Evolutionary conservation across 495 filamentous ascomycete species (phyloP).

Genomic region (Hypoxylon intermedium): DNA sequence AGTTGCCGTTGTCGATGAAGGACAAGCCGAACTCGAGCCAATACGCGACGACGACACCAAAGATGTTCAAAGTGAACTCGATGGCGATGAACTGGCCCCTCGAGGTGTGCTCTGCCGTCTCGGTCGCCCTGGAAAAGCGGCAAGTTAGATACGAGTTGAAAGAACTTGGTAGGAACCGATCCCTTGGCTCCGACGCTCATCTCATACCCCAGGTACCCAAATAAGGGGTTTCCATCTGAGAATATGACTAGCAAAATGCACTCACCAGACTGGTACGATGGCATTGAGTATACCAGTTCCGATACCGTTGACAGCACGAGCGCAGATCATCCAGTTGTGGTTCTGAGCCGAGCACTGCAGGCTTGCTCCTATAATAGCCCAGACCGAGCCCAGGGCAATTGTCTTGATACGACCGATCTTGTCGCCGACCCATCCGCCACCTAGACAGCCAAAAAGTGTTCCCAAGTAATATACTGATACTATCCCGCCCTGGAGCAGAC

Average conservation of each 20-base stretch:
- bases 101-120: slow-evolving; percentile 71
- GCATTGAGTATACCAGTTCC: slow-evolving; percentile 78
- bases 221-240: too few species aligned
- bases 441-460: slow-evolving; percentile 64
- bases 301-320: slow-evolving; percentile 69
- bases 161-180: neutral
- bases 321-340: slow-evolving; percentile 74
- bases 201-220: too few species aligned
- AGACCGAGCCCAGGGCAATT: slow-evolving; percentile 62
- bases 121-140: slow-evolving; percentile 56
- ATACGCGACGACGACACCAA: slow-evolving; percentile 75
- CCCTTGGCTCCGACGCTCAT: too few species aligned
- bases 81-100: slow-evolving; percentile 75
- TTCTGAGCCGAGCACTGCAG: slow-evolving; percentile 70
- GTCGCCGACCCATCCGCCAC: slow-evolving; percentile 69
- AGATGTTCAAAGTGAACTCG: slow-evolving; percentile 77
- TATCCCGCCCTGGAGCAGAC: slow-evolving; percentile 71
- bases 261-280: slow-evolving; percentile 70
- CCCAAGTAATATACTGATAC: slow-evolving; percentile 76
- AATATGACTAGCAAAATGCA: slow-evolving; percentile 7
- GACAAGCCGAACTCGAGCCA: slow-evolving; percentile 75
- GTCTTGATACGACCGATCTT: slow-evolving; percentile 67
- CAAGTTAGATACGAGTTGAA: slow-evolving; percentile 7
- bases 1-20: slow-evolving; percentile 58
- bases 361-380: slow-evolving; percentile 65